Evolutionary conservation across 1,284 basidiomycete genomes (phyloP), one percentile per base, ranked within the genome.

Genomic region (Marasmius fiardii): DNA sequence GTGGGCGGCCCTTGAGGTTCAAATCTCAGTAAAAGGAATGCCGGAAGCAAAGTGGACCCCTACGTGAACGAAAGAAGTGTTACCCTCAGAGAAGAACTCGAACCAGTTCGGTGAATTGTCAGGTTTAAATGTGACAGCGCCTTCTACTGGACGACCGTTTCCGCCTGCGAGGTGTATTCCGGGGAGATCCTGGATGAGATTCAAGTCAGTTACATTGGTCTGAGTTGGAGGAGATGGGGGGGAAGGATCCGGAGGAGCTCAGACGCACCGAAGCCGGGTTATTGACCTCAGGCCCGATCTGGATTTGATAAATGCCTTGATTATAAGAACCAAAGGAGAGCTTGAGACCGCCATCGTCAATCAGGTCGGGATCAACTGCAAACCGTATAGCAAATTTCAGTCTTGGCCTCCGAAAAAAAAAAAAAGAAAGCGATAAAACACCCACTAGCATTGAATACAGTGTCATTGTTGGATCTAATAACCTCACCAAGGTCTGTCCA

Each of bases 401-500:
- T n/a, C n/a, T n/a, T n/a, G n/a, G n/a, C n/a, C n/a, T n/a, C n/a
- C 5, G 4, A 31, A 31, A 10, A 31, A 4, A 4, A 31, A 31
- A 31, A 4, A 31, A 31, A 4, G n/a, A n/a, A n/a, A n/a, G n/a
- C n/a, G n/a, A n/a, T n/a, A n/a, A n/a, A n/a, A n/a, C n/a, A 52
- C 52, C 60, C 58, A 47, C 67, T 71, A 10, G 69, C 66, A 43
- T 71, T 71, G 61, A 64, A 71, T 16, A 60, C 53, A 55, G 65
- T 66, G 39, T 68, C 65, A 1, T 61, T 52, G 10, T 55, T 56
- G 0, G 68, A 68, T 3, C 60, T 60, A 47, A 71, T 63, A 3
- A 72, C 69, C 5, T 62, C 60, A 10, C 71, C 71, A 14, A 65
- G 63, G 56, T 72, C 71, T 4, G 64, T 66, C 71, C 71, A 72